phyloP scores from a whole-genome alignment of 2,329 filamentous ascomycete genomes.

The Alternaria angustiovoidea region DNA sequence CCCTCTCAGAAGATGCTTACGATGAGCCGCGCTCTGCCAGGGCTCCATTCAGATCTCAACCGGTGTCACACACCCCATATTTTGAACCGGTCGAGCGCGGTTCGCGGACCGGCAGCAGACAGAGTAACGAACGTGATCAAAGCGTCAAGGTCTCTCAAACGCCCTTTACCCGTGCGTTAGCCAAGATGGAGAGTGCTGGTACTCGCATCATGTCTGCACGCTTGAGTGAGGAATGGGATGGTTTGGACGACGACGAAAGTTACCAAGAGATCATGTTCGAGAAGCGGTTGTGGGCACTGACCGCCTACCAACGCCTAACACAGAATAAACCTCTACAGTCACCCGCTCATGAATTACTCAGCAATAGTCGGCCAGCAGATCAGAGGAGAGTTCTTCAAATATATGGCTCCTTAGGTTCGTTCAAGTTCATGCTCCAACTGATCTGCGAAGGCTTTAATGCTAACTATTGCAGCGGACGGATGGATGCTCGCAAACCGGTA shows the following conservation, averaged over 20 bases:
- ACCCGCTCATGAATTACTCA: conserved; percentile 35
- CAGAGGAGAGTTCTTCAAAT: conserved; percentile 36
- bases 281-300: conserved; percentile 39
- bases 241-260: conserved; percentile 37
- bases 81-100: conserved; percentile 32
- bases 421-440: not conserved
- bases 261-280: conserved; percentile 38
- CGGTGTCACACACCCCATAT: conserved; percentile 1
- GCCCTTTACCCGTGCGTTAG: conserved; percentile 34
- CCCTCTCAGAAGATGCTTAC: conserved; percentile 25
- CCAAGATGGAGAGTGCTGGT: conserved; percentile 38
- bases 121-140: conserved; percentile 23
- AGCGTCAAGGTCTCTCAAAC: conserved; percentile 24
- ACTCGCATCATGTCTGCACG: conserved; percentile 36
- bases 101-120: conserved; percentile 31
- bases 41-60: conserved; percentile 1
- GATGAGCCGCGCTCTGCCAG: conserved; percentile 21
- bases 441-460: not conserved
- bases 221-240: conserved; percentile 40
- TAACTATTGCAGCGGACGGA: conserved; percentile 30
- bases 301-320: conserved; percentile 37
- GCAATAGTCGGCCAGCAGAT: conserved; percentile 28
- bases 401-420: conserved; percentile 35
- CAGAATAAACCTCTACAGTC: conserved; percentile 39
- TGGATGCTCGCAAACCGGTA: conserved; percentile 40